Base-by-base conservation (phyloP, 495 filamentous ascomycete genomes). In the Aspergillus incahuasiensis region DNA sequence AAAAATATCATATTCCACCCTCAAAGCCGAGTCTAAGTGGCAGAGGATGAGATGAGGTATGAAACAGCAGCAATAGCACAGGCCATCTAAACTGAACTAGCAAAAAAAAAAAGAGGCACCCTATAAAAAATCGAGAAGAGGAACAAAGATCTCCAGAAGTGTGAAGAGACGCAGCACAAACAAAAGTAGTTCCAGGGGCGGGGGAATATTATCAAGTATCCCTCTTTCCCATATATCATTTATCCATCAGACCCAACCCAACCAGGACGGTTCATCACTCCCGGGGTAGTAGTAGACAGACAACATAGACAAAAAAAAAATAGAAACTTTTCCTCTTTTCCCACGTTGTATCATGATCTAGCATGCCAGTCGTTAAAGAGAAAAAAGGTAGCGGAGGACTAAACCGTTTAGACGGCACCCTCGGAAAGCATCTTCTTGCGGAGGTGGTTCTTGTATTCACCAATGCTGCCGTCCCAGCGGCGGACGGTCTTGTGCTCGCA, bases 391-490 rank as follows among this genome's bases (percentile, higher is more conserved):
- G 12, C 8, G 19, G 20, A 25, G n/a, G 47, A 38, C 20, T 42
- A 35, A 25, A 48, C n/a, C 46, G 35, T 49, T 74, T 77, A 81
- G 63, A 79, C 78, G 49, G 76, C 72, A 56, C 79, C 78, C 52
- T 70, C 60, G 12, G 65, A 63, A 53, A 80, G 56, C 94, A 99
- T 97, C 88, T 97, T 97, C 87, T 97, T 96, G 62, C 92, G 87
- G 65, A 99, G 82, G 74, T 96, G 82, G 72, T 92, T 91, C 89
- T 99, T 99, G 87, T 99, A 99, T 51, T 89, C 79, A 55, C 86
- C 87, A 67, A 99, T 99, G 25, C 71, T 74, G 59, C 94, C 94
- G 46, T 92, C 86, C 94, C 94, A 99, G 60, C 83, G 74, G 60
- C 81, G 83, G 58, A 97, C 87, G 1, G 90, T 90, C 80, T 88